Evolutionary conservation across 2,329 filamentous ascomycete species (phyloP), one percentile per base, ranked within the genome.

Genomic region (Sarocladium brachiariae): DNA sequence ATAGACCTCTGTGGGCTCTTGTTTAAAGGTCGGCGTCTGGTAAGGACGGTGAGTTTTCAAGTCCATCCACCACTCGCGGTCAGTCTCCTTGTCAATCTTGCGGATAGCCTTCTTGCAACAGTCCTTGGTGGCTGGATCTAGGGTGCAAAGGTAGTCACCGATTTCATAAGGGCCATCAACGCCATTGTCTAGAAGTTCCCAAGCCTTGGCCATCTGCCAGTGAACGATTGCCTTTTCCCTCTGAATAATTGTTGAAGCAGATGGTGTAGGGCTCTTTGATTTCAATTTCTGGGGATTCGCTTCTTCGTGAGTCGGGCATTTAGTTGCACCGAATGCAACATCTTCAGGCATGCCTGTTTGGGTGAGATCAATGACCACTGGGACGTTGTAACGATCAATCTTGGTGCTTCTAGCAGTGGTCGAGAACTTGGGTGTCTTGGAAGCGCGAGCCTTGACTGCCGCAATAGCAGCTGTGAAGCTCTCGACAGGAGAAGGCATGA

Each of bases 151-250:
- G 27, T 31, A 48, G 23, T 52, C 45, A 10, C 50, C 50, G n/a
- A 52, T 39, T 25, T 52, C 50, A 23, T 48, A 52, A 1, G 50
- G 50, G 14, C 50, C 50, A 11, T 25, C 19, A n/a, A 39, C 23
- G 3, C 45, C 50, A 2, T 34, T 31, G 25, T 18, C 24, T 21
- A 3, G 4, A 10, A 52, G 33, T 18, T 38, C 13, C 4, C 18
- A 13, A 21, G 50, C 50, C 50, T 25, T 48, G 6, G n/a, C 18
- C 19, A 39, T 8, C 41, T 51, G 50, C 24, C 33, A 38, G 31
- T 14, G 21, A 18, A 33, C 6, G 35, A 31, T 50, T 8, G 14
- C n/a, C 34, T 27, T 16, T n/a, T 10, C 10, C 16, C 33, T 34
- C 31, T 25, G n/a, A 16, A 43, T 18, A 14, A 50, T 30, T 7